Evolutionary conservation across 2,329 filamentous ascomycete species (phyloP), one percentile per base, ranked within the genome.

Genomic region (Clarireedia homoeocarpa): DNA sequence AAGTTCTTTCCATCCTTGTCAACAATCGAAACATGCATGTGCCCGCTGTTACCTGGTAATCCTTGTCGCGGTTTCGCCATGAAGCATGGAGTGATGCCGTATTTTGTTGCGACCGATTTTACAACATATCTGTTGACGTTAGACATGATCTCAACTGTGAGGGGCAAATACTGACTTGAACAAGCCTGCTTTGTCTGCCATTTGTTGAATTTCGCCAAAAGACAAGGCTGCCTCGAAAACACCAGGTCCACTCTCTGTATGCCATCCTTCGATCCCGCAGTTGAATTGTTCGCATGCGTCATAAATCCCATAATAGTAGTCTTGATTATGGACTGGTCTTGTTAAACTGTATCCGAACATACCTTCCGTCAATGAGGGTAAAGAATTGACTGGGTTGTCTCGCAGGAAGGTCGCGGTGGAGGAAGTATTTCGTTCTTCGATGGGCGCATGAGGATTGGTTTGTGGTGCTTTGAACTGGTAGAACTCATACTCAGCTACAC

Each of bases 271-370:
- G 49, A 96, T 88, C 61, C 86, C 81, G 67, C 89, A 94, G 42
- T 79, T 75, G 73, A 96, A 95, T 58, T 83, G 77, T 62, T 81
- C 78, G 73, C 90, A 95, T 0, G 86, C 81, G 61, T 95, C 83
- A 71, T 89, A 96, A 50, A 96, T 81, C 47, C 86, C 83, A 70
- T 96, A 96, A 74, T 88, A 96, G 74, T 92, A 96, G 44, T 94
- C 89, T 72, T 95, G 85, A 71, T 96, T 96, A 68, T 95, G 89
- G 1, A 91, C 82, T 0, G 91, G 88, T 23, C 91, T 79, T 9
- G 89, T 95, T 62, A 96, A 76, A 61, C 89, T 94, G 75, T 96
- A 96, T 58, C 91, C 91, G 66, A 96, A 96, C 91, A 96, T 96
- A 67, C 91, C 91, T 68, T 95, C 89, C 7, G 91, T 95, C 51